These are phyloP conservation scores for Geotrichum fermentans DNA, from an alignment of 1,139 yeast species.

Conservation along the genomic window DNA sequence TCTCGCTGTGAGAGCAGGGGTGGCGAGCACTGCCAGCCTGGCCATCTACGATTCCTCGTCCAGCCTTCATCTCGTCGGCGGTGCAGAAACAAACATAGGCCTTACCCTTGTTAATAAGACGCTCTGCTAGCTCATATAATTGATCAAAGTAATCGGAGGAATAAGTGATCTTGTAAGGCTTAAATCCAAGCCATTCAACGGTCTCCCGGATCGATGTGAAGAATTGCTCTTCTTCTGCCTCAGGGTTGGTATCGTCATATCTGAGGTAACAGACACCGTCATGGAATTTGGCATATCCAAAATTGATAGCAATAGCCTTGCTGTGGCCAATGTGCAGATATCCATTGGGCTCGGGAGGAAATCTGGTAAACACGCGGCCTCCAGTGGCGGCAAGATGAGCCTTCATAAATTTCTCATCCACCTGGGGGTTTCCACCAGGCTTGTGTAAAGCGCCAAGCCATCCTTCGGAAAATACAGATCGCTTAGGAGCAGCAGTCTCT, in stretches of 20 bases:
- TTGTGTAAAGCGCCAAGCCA: constrained; percentile 92
- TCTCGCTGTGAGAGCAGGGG: constrained; percentile 71
- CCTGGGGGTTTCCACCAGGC: constrained; percentile 93
- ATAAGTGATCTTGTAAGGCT: constrained; percentile 89
- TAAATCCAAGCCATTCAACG: constrained; percentile 88
- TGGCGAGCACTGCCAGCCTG: constrained; percentile 91
- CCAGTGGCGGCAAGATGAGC: constrained; percentile 72
- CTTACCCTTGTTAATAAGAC: constrained; percentile 58
- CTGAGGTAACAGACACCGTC: constrained; percentile 86
- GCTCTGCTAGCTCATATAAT: constrained; percentile 82
- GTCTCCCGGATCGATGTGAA: constrained; percentile 78
- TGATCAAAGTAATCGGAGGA: constrained; percentile 93
- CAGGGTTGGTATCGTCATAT: constrained; percentile 97
- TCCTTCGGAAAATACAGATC: constrained; percentile 93
- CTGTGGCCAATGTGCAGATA: constrained; percentile 96
- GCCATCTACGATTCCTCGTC: constrained; percentile 85
- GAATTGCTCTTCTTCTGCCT: constrained; percentile 92
- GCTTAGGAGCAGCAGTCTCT: constrained; percentile 47
- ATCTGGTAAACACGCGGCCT: constrained; percentile 85
- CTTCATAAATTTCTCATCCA: constrained; percentile 73
- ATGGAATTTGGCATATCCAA: constrained; percentile 84
- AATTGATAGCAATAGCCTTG: constrained; percentile 94
- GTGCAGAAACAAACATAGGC: constrained; percentile 96
- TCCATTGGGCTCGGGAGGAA: constrained; percentile 99
- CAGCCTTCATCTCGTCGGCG: constrained; percentile 80